Conservation (phyloP, 768 basidiomycete genomes). For the Termitomyces sp. region DNA sequence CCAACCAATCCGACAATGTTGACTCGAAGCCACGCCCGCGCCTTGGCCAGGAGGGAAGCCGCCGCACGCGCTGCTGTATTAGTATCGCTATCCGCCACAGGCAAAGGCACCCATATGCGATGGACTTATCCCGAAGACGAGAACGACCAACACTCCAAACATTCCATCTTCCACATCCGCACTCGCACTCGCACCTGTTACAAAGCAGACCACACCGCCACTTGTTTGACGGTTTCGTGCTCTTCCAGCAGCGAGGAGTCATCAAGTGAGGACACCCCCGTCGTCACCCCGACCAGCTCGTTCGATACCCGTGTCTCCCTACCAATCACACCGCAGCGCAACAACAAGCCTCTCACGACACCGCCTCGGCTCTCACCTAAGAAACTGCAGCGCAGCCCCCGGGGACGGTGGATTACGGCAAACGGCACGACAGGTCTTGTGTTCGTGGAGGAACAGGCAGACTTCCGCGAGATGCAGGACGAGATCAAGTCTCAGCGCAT, state of each 20-base stretch:
- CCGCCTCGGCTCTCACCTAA: constrained; percentile 5
- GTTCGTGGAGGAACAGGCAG: background rate
- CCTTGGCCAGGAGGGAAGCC: background rate
- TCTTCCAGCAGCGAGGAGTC: constrained; percentile 1
- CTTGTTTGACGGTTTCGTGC: background rate
- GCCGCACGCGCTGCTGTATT: background rate
- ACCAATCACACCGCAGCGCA: constrained; percentile 2
- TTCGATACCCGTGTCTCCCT: background rate
- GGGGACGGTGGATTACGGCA: constrained; percentile 3
- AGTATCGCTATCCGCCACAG: constrained; percentile 5
- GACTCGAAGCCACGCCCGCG: constrained; percentile 10
- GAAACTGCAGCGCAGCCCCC: constrained; percentile 11
- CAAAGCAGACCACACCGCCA: background rate
- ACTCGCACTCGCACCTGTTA: background rate
- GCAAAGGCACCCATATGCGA: constrained; percentile 8
- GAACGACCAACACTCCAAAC: background rate
- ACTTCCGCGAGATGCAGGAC: background rate
- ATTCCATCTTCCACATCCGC: background rate
- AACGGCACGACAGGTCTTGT: constrained; percentile 3
- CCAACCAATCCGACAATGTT: constrained; percentile 2
- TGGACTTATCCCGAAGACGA: constrained; percentile 4
- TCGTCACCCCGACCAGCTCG: constrained; percentile 1
- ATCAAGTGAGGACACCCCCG: background rate
- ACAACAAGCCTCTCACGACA: background rate
- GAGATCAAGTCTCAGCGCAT: constrained; percentile 1